Base-by-base conservation (phyloP, 2,329 filamentous ascomycete species). In the Neocatenulostroma microsporum region DNA sequence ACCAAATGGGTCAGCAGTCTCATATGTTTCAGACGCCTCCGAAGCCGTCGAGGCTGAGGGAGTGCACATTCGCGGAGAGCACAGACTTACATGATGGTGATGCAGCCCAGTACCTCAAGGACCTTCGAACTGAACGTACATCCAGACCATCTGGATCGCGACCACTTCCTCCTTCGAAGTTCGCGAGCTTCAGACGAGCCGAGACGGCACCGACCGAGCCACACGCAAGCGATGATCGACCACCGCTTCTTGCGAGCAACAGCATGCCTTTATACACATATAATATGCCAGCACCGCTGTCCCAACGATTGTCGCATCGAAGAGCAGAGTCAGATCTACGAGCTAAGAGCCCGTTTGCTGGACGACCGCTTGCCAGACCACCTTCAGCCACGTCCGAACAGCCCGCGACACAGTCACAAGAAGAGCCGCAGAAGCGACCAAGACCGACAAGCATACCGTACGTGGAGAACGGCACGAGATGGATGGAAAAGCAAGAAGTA, bases 401-500 rank as follows among this genome's bases (percentile, higher is more conserved):
- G 11, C 10, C 27, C 18, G 13, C 15, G 14, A 10, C 34, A 23
- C 20, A 20, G n/a, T 28, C 41, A 18, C 18, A 29, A 20, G 30
- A 31, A 27, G 36, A 41, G 10, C 36, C 60, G 20, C 69, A 72
- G 11, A 53, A 77, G 39, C 77, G 68, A 2, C 70, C 78, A 34
- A 70, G 81, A 32, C 76, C 81, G 12, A 74, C 78, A 5, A 82
- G 72, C 41, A 68, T 76, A 28, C 76, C 73, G 6, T 87, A 87
- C 57, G 79, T 84, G 38, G 83, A 87, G 58, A 74, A 78, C 39
- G 81, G 80, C 13, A 75, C 78, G 54, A 68, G 82, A 49, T 85
- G 82, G 80, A 83, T 84, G 74, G 83, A 88, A 58, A 84, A 82
- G 57, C 81, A 86, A 54, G 83, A 88, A 60, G 80, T 76, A 3